These are phyloP conservation scores for Diplodia seriata DNA, from an alignment of 2,329 filamentous ascomycete genomes.

Conservation along the genomic window DNA sequence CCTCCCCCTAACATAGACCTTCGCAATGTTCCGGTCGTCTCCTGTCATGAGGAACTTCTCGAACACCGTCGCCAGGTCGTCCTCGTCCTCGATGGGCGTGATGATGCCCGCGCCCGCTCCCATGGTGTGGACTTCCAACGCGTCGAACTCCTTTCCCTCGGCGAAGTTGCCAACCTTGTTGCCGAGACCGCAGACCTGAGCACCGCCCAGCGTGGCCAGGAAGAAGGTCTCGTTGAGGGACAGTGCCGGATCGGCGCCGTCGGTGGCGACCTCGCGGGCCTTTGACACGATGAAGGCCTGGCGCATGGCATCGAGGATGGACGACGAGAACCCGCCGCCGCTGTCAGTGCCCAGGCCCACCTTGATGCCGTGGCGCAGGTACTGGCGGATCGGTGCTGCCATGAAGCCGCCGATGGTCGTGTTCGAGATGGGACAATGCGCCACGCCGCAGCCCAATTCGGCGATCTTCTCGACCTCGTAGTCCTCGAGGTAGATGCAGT, in stretches of 20 bases:
- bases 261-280: slow-evolving; percentile 44
- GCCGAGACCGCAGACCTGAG: slow-evolving; percentile 63
- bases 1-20: slow-evolving; percentile 51
- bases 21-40: slow-evolving; percentile 66
- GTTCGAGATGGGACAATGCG: slow-evolving; percentile 70
- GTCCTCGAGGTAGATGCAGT: slow-evolving; percentile 68
- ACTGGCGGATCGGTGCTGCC: slow-evolving; percentile 66
- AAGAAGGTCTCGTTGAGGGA: slow-evolving; percentile 55
- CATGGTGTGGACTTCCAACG: slow-evolving; percentile 61
- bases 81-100: slow-evolving; percentile 60
- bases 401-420: slow-evolving; percentile 64
- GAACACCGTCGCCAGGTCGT: slow-evolving; percentile 57
- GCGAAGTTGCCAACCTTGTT: slow-evolving; percentile 63
- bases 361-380: slow-evolving; percentile 64
- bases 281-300: slow-evolving; percentile 62
- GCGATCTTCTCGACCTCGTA: slow-evolving; percentile 60
- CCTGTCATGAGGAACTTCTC: slow-evolving; percentile 72
- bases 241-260: slow-evolving; percentile 47
- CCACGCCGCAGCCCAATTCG: slow-evolving; percentile 62
- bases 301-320: slow-evolving; percentile 65
- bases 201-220: slow-evolving; percentile 67
- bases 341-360: slow-evolving; percentile 72
- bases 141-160: slow-evolving; percentile 69
- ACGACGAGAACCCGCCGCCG: slow-evolving; percentile 67
- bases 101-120: slow-evolving; percentile 29